Percentiles rank a stretch among this genome's conserved stretches.
Evolutionary conservation across 176 grass and related monocot species (phyloP).

Genomic region (Bromus sterilis): DNA sequence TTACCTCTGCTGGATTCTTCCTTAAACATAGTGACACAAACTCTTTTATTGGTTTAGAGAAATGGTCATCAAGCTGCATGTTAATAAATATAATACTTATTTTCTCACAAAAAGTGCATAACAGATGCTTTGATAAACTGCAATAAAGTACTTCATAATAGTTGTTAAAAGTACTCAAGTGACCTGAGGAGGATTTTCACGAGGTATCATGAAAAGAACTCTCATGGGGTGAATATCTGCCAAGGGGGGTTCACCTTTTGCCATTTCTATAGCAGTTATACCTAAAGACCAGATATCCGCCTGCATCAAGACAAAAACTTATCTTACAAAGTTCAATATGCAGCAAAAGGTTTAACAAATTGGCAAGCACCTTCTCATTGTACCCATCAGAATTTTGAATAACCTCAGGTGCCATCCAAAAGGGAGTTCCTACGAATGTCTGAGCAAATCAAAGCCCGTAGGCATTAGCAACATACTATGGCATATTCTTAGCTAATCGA

Average conservation of each 20-base stretch:
- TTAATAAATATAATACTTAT: constrained; percentile 24
- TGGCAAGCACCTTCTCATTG: constrained; percentile 82
- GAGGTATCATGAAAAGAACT: constrained; percentile 99
- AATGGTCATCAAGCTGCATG: constrained; percentile 97
- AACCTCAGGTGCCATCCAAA: constrained; percentile 99
- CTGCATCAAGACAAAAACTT: constrained; percentile 51
- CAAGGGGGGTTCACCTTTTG: constrained; percentile 99
- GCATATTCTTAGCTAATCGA: constrained; percentile 6
- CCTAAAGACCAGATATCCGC: constrained; percentile 99
- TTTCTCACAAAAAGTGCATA: constrained; percentile 12
- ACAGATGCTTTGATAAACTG: background rate
- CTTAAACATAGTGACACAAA: constrained; percentile 97
- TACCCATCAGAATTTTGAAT: constrained; percentile 99
- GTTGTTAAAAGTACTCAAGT: constrained; percentile 14
- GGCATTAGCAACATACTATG: background rate
- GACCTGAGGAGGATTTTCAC: constrained; percentile 99
- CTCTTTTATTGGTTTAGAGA: constrained; percentile 94
- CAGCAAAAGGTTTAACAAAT: constrained; percentile 13
- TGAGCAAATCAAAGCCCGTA: constrained; percentile 40
- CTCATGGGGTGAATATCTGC: constrained; percentile 99
- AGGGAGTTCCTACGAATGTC: constrained; percentile 99
- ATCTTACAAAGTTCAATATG: constrained; percentile 21
- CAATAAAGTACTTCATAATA: constrained; percentile 19
- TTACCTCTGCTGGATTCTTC: constrained; percentile 94
- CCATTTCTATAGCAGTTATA: constrained; percentile 99